Conservation (phyloP, 305 asterid species). For the Fraxinus paxiana region DNA sequence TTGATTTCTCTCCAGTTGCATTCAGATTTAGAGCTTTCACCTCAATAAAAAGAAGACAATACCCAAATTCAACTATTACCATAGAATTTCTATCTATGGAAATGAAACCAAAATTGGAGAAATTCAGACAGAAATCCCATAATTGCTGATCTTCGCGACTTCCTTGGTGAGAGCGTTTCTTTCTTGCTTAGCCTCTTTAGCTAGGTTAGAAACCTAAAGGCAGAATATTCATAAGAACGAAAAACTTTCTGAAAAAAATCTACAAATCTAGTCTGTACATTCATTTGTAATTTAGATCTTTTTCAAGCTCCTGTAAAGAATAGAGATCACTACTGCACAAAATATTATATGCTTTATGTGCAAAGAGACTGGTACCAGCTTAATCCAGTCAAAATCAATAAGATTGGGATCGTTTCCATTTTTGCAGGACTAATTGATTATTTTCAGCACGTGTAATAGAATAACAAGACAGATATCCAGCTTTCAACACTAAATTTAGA, state of each 20-base stretch:
- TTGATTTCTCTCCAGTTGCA: not conserved
- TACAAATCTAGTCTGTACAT: not conserved
- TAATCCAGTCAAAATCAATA: not conserved
- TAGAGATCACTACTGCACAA: not conserved
- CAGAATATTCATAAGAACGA: conserved; percentile 5
- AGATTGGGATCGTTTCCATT: not conserved
- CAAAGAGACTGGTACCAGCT: not conserved
- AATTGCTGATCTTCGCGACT: conserved; percentile 84
- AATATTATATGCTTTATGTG: not conserved
- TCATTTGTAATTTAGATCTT: not conserved
- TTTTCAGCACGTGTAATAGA: not conserved
- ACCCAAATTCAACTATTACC: conserved; percentile 5
- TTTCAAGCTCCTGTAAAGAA: not conserved
- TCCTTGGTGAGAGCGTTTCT: conserved; percentile 64
- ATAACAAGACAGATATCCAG: not conserved
- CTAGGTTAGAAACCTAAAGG: conserved; percentile 62
- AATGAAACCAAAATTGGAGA: not conserved
- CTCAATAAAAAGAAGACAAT: conserved; percentile 16
- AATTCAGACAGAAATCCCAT: conserved; percentile 77
- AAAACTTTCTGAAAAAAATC: not conserved
- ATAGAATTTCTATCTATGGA: conserved; percentile 8
- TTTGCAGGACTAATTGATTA: not conserved
- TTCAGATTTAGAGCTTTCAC: conserved; percentile 8
- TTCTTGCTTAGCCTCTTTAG: conserved; percentile 69
- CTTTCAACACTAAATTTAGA: not conserved